phyloP scores from a whole-genome alignment of 331 rosid species.

The Arachis monticola region DNA sequence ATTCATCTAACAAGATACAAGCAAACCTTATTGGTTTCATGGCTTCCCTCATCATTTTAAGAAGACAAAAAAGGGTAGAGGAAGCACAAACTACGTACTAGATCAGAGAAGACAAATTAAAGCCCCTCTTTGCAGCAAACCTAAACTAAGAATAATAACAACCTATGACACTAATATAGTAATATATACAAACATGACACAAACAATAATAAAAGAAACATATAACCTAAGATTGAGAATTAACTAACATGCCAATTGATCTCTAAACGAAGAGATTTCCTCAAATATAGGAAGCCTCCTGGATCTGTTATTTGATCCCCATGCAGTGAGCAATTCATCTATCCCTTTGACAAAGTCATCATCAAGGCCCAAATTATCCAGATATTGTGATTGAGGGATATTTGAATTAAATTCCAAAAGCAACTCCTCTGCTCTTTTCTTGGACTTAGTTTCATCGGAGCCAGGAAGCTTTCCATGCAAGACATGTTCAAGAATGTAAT shows the following conservation, averaged over 20 bases:
- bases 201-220: neutral
- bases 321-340: constrained; percentile 60
- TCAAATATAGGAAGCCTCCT: constrained; percentile 92
- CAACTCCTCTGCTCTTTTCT: constrained; percentile 62
- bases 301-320: constrained; percentile 62
- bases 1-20: too few relatives aligned
- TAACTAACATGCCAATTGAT: constrained; percentile 77
- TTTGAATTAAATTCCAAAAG: constrained; percentile 46
- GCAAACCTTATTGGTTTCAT: too few relatives aligned
- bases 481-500: constrained; percentile 51
- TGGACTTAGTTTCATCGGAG: constrained; percentile 58
- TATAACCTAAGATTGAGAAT: neutral
- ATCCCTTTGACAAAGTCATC: constrained; percentile 71
- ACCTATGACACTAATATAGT: constrained; percentile 24
- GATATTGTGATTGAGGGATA: constrained; percentile 17
- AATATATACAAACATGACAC: neutral
- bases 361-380: constrained; percentile 48
- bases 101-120: too few relatives aligned
- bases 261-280: constrained; percentile 78
- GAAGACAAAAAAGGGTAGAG: too few relatives aligned
- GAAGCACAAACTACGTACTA: too few relatives aligned
- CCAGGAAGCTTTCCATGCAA: constrained; percentile 53
- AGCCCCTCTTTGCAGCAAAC: neutral
- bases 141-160: neutral
- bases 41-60: too few relatives aligned